Evolutionary conservation across 2,329 filamentous ascomycete species (phyloP), one percentile per base, ranked within the genome.

Genomic region (Westerdykella aurantiaca): DNA sequence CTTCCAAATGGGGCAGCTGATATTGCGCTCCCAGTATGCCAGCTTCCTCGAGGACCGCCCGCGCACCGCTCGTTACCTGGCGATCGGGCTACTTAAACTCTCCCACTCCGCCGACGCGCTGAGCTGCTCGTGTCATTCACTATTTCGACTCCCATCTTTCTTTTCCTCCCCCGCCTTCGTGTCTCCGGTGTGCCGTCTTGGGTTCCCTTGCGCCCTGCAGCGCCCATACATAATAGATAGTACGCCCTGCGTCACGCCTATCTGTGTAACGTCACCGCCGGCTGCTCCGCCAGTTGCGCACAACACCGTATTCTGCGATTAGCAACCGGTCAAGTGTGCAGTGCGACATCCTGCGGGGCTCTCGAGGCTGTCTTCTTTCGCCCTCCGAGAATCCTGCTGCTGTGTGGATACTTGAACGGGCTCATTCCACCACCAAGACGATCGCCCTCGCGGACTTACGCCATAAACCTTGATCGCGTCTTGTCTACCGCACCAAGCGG

Each of bases 1-100:
- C 4, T 46, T 31, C 48, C 52, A 14, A 31, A 41, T 44, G 25
- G 51, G 50, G 52, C 43, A 55, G 52, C 50, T 53, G 39, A 39
- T 43, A 38, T 46, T 42, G 39, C 17, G 4, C 35, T 39, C 38
- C 44, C 39, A 39, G 39, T 39, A n/a, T 18, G 31, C 33, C 34
- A 42, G 41, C 31, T 41, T 38, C 41, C 44, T 46, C 33, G 41
- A 45, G 35, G 43, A 37, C 35, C 38, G 33, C 39, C 7, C 10
- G 11, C 31, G 10, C 35, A 38, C 41, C 44, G 14, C 31, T 41
- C 40, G 43, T 34, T 41, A 55, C 46, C 52, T 41, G 50, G 52
- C 48, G 46, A 53, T 49, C 48, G 52, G 44, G 49, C 12, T 46
- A 49, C 43, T 49, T 47, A 54, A 51, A 41, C 39, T n/a, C 37